Base-by-base conservation (phyloP, 1,284 basidiomycete genomes). In the Trametes polyzona region DNA sequence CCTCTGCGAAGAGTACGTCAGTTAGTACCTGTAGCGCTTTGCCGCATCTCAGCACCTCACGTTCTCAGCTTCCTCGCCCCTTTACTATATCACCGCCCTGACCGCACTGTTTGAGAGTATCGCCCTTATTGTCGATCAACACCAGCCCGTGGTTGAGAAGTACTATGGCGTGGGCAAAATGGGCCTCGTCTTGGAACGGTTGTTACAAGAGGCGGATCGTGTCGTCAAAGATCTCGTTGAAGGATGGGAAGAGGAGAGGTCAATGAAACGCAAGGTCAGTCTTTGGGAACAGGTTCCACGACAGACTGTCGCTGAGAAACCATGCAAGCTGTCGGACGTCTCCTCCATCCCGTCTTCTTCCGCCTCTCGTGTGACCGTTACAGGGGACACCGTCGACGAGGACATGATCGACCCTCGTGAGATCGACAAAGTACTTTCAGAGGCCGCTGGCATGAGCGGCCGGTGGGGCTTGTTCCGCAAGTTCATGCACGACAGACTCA, bases 101-200 rank as follows among this genome's bases (percentile, higher is more conserved):
- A 98, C 95, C 0, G 88, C 90, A 1, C 81, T 99, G 0, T 96
- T 98, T 64, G 97, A 99, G 75, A 92, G 91, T 52, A 90, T 99
- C 40, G 97, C 96, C 1, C 86, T 93, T 77, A 95, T 99, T 59
- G 89, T 99, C 37, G 95, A 96, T 67, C 95, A 98, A 69, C 97
- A 99, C 71, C 95, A 97, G 68, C 93, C 95, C 1, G 87, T 99
- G 1, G 96, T 99, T 0, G 96, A 98, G 71, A 96, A 96, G 73
- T 97, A 99, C 73, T 99, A 99, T 67, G 97, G 95, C 0, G 67
- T 73, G 4, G 90, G 93, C 1, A 90, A 90, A 68, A 97, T 97
- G 95, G 77, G 79, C 27, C 82, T 77, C 19, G 95, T 99, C 14
- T 84, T 96, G 3, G 78, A 82, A 14, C 81, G 87, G 36, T 77